phyloP scores from a whole-genome alignment of 2,329 filamentous ascomycete species.

The Talaromyces sp. region DNA sequence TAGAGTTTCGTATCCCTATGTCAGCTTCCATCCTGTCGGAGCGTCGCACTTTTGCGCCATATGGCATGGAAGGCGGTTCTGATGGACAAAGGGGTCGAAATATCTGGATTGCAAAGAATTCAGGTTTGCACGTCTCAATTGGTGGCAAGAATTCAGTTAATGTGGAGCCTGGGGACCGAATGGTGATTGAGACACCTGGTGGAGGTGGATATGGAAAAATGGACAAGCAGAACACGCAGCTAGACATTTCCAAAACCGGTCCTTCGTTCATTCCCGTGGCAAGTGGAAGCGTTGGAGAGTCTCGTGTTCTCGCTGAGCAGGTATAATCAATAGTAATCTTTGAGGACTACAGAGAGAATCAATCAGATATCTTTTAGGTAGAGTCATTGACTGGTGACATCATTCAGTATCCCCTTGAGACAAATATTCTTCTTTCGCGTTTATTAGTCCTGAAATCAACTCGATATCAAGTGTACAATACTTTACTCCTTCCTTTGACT shows the following conservation, averaged over 20 bases:
- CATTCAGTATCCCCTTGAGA: too few relatives aligned
- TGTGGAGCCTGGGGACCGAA: constrained; percentile 25
- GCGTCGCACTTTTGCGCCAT: constrained; percentile 24
- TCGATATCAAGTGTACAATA: too few relatives aligned
- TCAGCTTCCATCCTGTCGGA: constrained; percentile 23
- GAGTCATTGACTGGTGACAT: too few relatives aligned
- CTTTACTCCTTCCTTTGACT: too few relatives aligned
- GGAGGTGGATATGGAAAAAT: constrained; percentile 21
- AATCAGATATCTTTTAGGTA: too few relatives aligned
- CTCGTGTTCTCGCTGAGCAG: not conserved
- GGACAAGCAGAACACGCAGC: not conserved
- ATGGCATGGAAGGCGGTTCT: constrained; percentile 27
- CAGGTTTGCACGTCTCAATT: constrained; percentile 22
- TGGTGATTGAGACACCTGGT: constrained; percentile 25
- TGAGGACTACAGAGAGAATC: too few relatives aligned
- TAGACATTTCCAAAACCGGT: not conserved
- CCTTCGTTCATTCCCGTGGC: not conserved
- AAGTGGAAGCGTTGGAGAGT: not conserved
- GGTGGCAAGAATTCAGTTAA: constrained; percentile 26
- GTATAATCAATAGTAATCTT: not conserved
- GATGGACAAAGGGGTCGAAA: constrained; percentile 23
- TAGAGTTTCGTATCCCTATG: not conserved
- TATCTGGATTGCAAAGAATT: constrained; percentile 21
- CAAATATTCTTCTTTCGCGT: too few relatives aligned
- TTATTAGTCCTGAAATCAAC: too few relatives aligned